Conservation (phyloP, 768 basidiomycete genomes). For the Lentinula boryana region DNA sequence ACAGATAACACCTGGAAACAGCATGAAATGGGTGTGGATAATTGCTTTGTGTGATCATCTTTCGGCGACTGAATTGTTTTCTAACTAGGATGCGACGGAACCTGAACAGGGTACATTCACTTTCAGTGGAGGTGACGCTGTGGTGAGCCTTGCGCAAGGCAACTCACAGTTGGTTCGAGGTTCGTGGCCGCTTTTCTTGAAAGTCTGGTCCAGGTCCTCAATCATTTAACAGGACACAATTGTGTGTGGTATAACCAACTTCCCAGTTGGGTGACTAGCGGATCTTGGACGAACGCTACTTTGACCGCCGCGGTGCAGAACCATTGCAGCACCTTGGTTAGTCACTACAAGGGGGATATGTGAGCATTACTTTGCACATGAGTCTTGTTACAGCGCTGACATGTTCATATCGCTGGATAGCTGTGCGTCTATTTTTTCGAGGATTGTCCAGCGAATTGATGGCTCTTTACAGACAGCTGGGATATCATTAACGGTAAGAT, state of each 20-base stretch:
- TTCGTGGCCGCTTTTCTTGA: not conserved
- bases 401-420: not conserved
- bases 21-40: constrained; percentile 48
- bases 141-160: constrained; percentile 26
- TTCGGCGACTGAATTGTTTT: not conserved
- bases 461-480: constrained; percentile 31
- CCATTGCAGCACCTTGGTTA: constrained; percentile 27
- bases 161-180: constrained; percentile 32
- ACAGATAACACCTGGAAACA: constrained; percentile 45
- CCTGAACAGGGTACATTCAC: constrained; percentile 26
- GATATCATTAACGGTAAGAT: constrained; percentile 44
- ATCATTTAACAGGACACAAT: constrained; percentile 19
- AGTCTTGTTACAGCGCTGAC: not conserved
- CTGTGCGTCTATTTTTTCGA: not conserved
- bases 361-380: constrained; percentile 7
- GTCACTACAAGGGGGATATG: constrained; percentile 33
- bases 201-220: not conserved
- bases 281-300: constrained; percentile 20
- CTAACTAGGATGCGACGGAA: constrained; percentile 30
- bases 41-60: not conserved
- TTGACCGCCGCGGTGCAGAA: constrained; percentile 25
- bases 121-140: constrained; percentile 26
- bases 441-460: not conserved
- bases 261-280: constrained; percentile 28
- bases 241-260: constrained; percentile 41